Base-by-base conservation (phyloP, 73 alveolate species). In the Tetrahymena borealis region DNA sequence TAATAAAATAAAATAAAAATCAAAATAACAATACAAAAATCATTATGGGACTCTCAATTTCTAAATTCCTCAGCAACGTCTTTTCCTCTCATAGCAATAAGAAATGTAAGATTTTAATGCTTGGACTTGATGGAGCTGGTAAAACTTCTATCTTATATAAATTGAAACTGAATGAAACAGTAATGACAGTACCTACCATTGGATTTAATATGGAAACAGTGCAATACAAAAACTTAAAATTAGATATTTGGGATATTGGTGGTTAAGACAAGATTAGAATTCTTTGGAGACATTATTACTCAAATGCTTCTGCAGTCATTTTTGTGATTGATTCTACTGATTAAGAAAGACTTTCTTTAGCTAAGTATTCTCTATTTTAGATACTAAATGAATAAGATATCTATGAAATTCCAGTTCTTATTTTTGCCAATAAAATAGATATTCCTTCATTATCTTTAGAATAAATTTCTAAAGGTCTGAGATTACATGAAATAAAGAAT, bases 61-160 rank as follows among this genome's bases (percentile, higher is more conserved):
- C 85, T 15, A 60, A 60, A 20, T 3, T 60, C 4, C 13, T 60
- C n/a, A 35, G 37, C n/a, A 60, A 60, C 28, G 11, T 60, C n/a
- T 60, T 60, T n/a, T 60, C 85, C 28, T 60, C 85, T 15, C 7
- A 32, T 7, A 18, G n/a, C n/a, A n/a, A 13, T 18, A 60, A 60
- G 28, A 60, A 60, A 60, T 60, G 9, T 6, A 60, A 60, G 37
- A 60, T 60, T n/a, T 35, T 60, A 11, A 91, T 98, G 43, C 93
- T 98, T 38, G 99, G 99, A 0, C 96, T 98, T n/a, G 99, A 98
- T 91, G 97, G 96, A 78, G 99, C 99, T 39, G 99, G 99, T 18
- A 98, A 98, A 96, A 98, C 99, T 40, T 95, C 99, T 15, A 94
- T 98, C 78, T 94, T 98, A 9, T 95, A 94, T 79, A 93, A 96